These are phyloP conservation scores for Fusarium bulbicola DNA, from an alignment of 2,329 filamentous ascomycete genomes.

Conservation along the genomic window DNA sequence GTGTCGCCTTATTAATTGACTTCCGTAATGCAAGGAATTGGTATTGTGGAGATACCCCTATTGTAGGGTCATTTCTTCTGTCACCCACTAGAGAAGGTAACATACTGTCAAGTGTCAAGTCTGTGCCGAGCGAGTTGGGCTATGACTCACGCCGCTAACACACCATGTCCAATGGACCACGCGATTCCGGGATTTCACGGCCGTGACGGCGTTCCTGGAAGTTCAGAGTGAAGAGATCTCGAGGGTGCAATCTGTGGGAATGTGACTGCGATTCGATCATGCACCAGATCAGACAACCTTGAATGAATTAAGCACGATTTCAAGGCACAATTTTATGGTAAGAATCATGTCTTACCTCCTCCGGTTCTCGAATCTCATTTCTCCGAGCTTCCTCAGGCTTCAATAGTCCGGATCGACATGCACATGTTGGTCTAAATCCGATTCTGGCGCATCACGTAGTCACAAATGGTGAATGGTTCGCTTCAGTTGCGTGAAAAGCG, in stretches of 20 bases:
- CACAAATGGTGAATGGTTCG: slow-evolving; percentile 12
- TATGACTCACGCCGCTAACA: slow-evolving; percentile 44
- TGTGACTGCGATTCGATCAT: slow-evolving; percentile 8
- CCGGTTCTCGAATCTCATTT: background rate
- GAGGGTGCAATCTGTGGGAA: background rate
- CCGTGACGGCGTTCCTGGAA: slow-evolving; percentile 10
- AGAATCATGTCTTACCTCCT: background rate
- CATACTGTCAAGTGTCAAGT: slow-evolving; percentile 28
- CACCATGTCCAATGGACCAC: slow-evolving; percentile 30
- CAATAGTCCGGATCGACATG: slow-evolving; percentile 4
- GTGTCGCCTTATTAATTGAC: too few relatives aligned
- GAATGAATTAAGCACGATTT: background rate
- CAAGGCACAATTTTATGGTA: background rate
- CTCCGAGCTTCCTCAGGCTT: background rate
- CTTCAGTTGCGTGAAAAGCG: slow-evolving; percentile 23
- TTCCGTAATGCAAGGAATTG: too few relatives aligned
- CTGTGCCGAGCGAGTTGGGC: slow-evolving; percentile 12
- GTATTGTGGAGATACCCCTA: too few relatives aligned
- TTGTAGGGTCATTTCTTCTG: too few relatives aligned
- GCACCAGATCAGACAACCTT: slow-evolving; percentile 4
- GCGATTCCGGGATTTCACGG: slow-evolving; percentile 26
- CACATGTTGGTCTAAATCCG: background rate
- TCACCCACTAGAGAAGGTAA: background rate
- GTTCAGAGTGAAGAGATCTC: slow-evolving; percentile 5
- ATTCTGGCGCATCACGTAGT: slow-evolving; percentile 28